phyloP scores from a whole-genome alignment of 345 rosid species.

The Trapa incisa region DNA sequence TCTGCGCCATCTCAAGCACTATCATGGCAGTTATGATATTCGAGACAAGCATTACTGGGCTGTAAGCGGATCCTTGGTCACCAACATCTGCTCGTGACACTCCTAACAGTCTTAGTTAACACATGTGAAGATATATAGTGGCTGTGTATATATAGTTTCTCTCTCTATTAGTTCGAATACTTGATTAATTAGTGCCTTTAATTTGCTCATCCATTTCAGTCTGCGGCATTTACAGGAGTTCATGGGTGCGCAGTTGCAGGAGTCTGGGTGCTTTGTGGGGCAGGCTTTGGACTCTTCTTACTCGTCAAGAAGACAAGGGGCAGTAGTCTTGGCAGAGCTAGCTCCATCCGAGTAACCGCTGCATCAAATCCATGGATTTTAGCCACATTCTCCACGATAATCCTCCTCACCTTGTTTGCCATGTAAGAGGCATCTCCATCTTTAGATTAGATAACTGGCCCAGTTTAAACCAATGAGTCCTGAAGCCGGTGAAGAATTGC shows the following conservation, averaged over 20 bases:
- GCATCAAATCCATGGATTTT: conserved; percentile 17
- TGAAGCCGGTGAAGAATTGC: neutral
- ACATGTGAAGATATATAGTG: too few relatives aligned
- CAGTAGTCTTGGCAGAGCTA: neutral
- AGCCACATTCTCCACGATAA: conserved; percentile 21
- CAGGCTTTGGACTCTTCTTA: conserved; percentile 29
- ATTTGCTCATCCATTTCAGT: conserved; percentile 33
- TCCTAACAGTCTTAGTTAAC: neutral
- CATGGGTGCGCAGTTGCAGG: conserved; percentile 47
- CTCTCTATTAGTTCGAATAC: too few relatives aligned
- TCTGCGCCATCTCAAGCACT: conserved; percentile 31
- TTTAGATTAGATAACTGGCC: neutral
- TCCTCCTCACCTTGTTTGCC: conserved; percentile 36
- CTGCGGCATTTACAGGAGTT: conserved; percentile 69
- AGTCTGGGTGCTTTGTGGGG: conserved; percentile 38
- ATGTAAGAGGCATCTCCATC: conserved; percentile 26
- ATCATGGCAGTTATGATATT: conserved; percentile 41
- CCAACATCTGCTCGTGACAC: neutral
- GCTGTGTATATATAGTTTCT: too few relatives aligned
- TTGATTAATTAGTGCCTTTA: conserved; percentile 4
- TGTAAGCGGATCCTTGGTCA: conserved; percentile 23
- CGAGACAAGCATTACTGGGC: conserved; percentile 60
- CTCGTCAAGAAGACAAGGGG: conserved; percentile 11
- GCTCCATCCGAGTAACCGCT: conserved; percentile 5
- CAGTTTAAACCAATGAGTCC: neutral